These are phyloP conservation scores for Maudiozyma turicensis DNA, from an alignment of 805 yeast genomes.

Conservation along the genomic window DNA sequence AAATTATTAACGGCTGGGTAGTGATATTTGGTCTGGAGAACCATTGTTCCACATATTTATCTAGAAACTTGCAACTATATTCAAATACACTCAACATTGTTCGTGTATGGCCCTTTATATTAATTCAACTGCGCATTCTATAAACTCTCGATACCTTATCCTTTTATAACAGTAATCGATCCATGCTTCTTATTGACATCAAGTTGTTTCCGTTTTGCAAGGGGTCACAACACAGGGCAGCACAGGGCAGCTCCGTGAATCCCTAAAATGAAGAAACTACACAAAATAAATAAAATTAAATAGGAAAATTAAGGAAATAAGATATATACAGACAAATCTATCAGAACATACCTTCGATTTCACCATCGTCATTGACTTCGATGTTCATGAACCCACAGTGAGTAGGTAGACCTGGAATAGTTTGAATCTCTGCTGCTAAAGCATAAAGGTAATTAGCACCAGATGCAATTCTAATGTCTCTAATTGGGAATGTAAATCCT, in stretches of 20 bases:
- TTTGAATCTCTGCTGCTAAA: conserved; percentile 91
- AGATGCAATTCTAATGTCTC: conserved; percentile 87
- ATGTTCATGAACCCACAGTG: conserved; percentile 96
- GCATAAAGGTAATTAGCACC: conserved; percentile 98
- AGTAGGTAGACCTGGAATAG: conserved; percentile 95
- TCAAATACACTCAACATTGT: conserved; percentile 2
- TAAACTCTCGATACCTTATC: no score
- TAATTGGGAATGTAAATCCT: conserved; percentile 87
- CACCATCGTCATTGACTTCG: conserved; percentile 82
- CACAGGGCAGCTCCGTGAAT: neutral
- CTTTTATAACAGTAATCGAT: no score
- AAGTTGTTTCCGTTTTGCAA: no score
- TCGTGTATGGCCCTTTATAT: no score
- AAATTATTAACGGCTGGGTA: conserved; percentile 39
- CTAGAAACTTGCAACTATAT: conserved; percentile 11
- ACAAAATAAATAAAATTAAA: neutral
- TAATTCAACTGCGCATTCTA: no score
- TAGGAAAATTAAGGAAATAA: neutral
- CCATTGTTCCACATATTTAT: conserved; percentile 15
- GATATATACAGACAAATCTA: neutral
- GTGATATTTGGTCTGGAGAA: conserved; percentile 8
- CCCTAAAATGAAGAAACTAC: neutral
- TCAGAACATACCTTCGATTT: conserved; percentile 85
- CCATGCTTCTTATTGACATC: no score
- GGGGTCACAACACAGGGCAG: no score